Percentiles rank a stretch among this genome's conserved stretches.
These are phyloP conservation scores for Trametes villosa DNA, from an alignment of 768 basidiomycete species.

Conservation along the genomic window DNA sequence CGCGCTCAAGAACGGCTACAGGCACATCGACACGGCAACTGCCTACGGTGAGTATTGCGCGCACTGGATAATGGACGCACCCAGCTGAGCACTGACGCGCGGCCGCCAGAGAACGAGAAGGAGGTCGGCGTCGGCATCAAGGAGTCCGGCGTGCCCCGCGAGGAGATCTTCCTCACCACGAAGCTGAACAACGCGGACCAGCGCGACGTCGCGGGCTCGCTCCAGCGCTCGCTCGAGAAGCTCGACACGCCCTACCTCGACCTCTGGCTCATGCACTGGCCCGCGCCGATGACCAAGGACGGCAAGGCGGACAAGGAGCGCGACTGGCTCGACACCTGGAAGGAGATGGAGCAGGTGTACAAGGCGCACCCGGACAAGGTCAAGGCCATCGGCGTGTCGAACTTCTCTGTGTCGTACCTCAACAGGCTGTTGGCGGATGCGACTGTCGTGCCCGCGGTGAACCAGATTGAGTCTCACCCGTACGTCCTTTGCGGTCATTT, in stretches of 20 bases:
- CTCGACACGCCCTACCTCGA: conserved; percentile 81
- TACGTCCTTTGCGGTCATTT: conserved; percentile 37
- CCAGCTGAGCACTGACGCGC: not conserved
- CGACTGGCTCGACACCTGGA: conserved; percentile 82
- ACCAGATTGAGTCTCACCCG: conserved; percentile 82
- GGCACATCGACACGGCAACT: conserved; percentile 70
- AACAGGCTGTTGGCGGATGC: conserved; percentile 61
- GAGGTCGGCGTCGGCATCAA: conserved; percentile 86
- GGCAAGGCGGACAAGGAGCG: conserved; percentile 55
- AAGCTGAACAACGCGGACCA: conserved; percentile 73
- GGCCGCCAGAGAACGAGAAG: conserved; percentile 58
- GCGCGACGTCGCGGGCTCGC: conserved; percentile 56
- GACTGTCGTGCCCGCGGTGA: conserved; percentile 68
- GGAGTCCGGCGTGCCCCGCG: conserved; percentile 71
- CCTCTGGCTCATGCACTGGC: conserved; percentile 87
- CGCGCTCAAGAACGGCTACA: conserved; percentile 78
- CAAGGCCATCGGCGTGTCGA: conserved; percentile 81
- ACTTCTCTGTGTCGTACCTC: conserved; percentile 69
- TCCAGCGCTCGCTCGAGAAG: conserved; percentile 67
- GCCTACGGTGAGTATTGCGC: conserved; percentile 48
- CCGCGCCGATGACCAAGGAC: conserved; percentile 68
- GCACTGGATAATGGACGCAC: not conserved
- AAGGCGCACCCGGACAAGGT: conserved; percentile 70
- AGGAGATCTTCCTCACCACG: conserved; percentile 80
- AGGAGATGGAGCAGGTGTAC: conserved; percentile 70